phyloP scores from a whole-genome alignment of 352 stramenopile species.

The Nothophytophthora sp. region DNA sequence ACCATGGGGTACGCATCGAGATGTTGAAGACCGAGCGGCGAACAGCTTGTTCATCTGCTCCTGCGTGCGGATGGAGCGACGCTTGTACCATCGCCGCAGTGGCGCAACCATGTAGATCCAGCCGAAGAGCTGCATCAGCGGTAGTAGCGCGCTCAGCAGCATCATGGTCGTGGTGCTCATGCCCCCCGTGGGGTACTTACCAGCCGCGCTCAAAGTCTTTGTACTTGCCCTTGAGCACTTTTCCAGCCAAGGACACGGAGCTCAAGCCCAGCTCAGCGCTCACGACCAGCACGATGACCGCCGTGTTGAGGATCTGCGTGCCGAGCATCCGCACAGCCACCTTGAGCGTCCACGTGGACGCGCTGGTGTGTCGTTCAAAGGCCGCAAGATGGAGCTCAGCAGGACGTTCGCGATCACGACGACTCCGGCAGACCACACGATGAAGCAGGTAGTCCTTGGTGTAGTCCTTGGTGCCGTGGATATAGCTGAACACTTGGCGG shows the following conservation, averaged over 20 bases:
- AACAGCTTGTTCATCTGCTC: slow-evolving; percentile 52
- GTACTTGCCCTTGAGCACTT: slow-evolving; percentile 46
- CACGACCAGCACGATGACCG: slow-evolving; percentile 56
- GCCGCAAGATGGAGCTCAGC: slow-evolving; percentile 41
- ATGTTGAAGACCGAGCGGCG: slow-evolving; percentile 47
- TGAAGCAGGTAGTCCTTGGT: slow-evolving; percentile 46
- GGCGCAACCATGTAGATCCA: slow-evolving; percentile 34
- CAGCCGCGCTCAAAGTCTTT: slow-evolving; percentile 53
- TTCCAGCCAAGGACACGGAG: slow-evolving; percentile 23
- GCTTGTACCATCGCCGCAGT: slow-evolving; percentile 24
- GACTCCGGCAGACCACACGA: slow-evolving; percentile 35
- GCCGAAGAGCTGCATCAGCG: slow-evolving; percentile 41
- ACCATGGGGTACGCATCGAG: slow-evolving; percentile 53
- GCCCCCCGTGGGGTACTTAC: slow-evolving; percentile 57
- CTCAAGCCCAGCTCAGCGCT: slow-evolving; percentile 41
- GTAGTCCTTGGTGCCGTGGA: slow-evolving; percentile 38
- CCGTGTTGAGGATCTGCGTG: slow-evolving; percentile 61
- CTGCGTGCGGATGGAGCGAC: slow-evolving; percentile 37
- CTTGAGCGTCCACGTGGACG: slow-evolving; percentile 43
- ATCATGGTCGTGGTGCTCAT: slow-evolving; percentile 58
- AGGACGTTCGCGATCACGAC: slow-evolving; percentile 54
- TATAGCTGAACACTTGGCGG: slow-evolving; percentile 30
- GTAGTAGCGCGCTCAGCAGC: slow-evolving; percentile 50
- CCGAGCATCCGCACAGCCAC: slow-evolving; percentile 51
- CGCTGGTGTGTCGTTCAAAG: slow-evolving; percentile 55